Conservation (phyloP, 2,329 filamentous ascomycete species). For the Alternaria novae-zelandiae region DNA sequence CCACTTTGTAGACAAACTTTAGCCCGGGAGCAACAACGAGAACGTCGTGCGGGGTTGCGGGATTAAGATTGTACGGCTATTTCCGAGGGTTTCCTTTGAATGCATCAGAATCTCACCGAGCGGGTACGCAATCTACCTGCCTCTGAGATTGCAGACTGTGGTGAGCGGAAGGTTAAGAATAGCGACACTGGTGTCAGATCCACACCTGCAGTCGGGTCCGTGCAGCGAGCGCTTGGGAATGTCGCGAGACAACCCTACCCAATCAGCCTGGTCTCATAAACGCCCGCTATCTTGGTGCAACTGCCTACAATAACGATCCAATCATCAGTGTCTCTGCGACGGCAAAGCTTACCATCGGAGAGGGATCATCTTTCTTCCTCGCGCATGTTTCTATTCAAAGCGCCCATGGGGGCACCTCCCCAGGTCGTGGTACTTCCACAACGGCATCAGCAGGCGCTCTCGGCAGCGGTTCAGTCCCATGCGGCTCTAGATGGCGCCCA, state of each 20-base stretch:
- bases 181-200: constrained; percentile 8
- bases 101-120: constrained; percentile 1
- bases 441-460: constrained; percentile 42
- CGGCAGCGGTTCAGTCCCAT: constrained; percentile 22
- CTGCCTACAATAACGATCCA: constrained; percentile 24
- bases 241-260: constrained; percentile 13
- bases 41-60: not conserved
- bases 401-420: constrained; percentile 35
- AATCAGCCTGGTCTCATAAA: constrained; percentile 29
- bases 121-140: constrained; percentile 13
- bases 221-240: constrained; percentile 21
- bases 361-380: constrained; percentile 32
- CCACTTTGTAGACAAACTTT: not conserved
- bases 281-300: constrained; percentile 26
- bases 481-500: constrained; percentile 32
- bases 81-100: not conserved
- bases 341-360: constrained; percentile 22
- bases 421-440: constrained; percentile 20
- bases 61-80: not conserved
- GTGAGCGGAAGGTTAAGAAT: constrained; percentile 21
- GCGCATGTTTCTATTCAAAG: constrained; percentile 27
- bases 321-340: constrained; percentile 17
- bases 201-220: constrained; percentile 14
- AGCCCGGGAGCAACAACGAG: not conserved
- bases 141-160: not conserved